These are phyloP conservation scores for Kazachstania sp. DNA, from an alignment of 1,139 yeast species.

Conservation along the genomic window DNA sequence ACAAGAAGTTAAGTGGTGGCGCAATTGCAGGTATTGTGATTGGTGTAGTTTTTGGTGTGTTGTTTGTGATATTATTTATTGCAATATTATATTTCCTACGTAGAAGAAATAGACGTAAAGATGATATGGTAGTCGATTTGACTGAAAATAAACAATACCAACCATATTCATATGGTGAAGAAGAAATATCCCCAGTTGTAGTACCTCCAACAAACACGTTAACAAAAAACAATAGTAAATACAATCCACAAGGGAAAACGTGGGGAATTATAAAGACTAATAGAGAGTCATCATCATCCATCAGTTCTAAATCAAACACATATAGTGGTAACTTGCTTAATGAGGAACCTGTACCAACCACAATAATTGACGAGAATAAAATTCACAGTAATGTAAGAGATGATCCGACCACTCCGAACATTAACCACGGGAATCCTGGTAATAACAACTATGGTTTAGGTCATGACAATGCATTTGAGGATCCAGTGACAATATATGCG, in stretches of 20 bases:
- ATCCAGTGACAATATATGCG: conserved; percentile 21
- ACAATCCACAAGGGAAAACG: background rate
- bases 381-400: conserved; percentile 3
- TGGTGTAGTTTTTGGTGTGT: conserved; percentile 49
- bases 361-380: conserved; percentile 1
- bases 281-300: background rate
- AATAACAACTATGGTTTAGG: background rate
- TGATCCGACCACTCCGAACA: conserved; percentile 8
- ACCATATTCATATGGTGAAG: conserved; percentile 30
- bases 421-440: background rate
- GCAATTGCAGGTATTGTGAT: conserved; percentile 65
- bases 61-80: conserved; percentile 31
- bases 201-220: conserved; percentile 9
- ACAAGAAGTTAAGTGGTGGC: conserved; percentile 40
- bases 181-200: conserved; percentile 20
- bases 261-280: background rate
- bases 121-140: conserved; percentile 4
- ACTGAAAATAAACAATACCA: conserved; percentile 30
- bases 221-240: background rate
- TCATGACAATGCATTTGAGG: conserved; percentile 15
- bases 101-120: conserved; percentile 24
- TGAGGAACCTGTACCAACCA: conserved; percentile 2
- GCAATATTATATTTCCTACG: conserved; percentile 40
- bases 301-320: background rate
- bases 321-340: background rate